Percentiles rank a stretch among this genome's conserved stretches.
Evolutionary conservation across 805 yeast genomes (phyloP).

Genomic region (Soucietia sequanensis): DNA sequence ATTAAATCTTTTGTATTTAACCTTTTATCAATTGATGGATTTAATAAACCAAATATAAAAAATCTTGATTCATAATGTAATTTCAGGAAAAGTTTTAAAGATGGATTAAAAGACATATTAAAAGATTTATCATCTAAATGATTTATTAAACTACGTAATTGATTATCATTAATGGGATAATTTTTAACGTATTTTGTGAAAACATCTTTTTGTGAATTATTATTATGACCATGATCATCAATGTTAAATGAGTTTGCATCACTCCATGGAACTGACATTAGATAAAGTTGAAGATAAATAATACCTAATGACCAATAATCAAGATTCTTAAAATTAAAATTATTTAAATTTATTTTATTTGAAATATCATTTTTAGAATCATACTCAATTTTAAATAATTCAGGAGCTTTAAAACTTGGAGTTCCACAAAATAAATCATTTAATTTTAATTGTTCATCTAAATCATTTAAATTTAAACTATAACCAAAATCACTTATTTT

Average conservation of each 20-base stretch:
- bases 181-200: constrained; percentile 16
- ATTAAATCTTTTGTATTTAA: constrained; percentile 23
- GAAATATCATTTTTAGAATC: constrained; percentile 1
- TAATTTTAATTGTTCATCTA: constrained; percentile 14
- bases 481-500: constrained; percentile 54
- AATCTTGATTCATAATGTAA: constrained; percentile 38
- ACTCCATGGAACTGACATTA: constrained; percentile 50
- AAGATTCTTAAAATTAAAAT: constrained; percentile 29
- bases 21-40: constrained; percentile 29
- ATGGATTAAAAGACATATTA: constrained; percentile 24
- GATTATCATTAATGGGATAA: constrained; percentile 24
- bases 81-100: constrained; percentile 30
- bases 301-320: constrained; percentile 57
- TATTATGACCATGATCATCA: constrained; percentile 18
- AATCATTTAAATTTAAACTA: constrained; percentile 33
- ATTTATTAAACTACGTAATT: constrained; percentile 20
- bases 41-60: constrained; percentile 29
- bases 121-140: constrained; percentile 22
- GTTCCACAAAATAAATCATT: constrained; percentile 46
- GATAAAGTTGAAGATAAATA: constrained; percentile 43
- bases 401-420: constrained; percentile 55
- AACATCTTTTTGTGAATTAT: too few relatives aligned
- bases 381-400: constrained; percentile 31
- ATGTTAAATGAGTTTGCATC: constrained; percentile 28
- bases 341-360: constrained; percentile 8